Percentiles rank a stretch among this genome's conserved stretches.
Evolutionary conservation across 2,329 filamentous ascomycete species (phyloP).

Genomic region (Botryosphaeria agaves): DNA sequence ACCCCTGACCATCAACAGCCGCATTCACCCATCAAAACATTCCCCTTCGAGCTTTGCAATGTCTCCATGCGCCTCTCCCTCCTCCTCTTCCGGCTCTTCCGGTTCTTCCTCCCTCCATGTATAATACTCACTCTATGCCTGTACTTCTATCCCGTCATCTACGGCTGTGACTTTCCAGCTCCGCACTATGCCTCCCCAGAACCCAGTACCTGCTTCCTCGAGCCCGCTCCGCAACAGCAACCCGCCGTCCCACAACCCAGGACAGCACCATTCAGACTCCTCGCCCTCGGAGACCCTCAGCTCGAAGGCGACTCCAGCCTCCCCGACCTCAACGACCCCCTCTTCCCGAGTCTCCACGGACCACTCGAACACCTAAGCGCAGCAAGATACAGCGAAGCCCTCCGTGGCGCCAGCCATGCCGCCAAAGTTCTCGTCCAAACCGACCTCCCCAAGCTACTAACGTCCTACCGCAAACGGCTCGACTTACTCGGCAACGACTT

Average conservation of each 20-base stretch:
- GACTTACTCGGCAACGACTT: constrained; percentile 89
- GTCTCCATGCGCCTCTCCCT: constrained; percentile 31
- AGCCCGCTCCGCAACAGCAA: constrained; percentile 4
- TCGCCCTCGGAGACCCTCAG: constrained; percentile 82
- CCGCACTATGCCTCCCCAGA: constrained; percentile 6
- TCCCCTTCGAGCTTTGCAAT: no score
- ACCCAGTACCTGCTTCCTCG: no score
- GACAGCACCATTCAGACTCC: constrained; percentile 63
- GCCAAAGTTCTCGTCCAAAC: constrained; percentile 15
- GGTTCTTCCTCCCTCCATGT: constrained; percentile 45
- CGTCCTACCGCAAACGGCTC: constrained; percentile 57
- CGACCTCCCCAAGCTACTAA: constrained; percentile 50
- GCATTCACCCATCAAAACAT: no score
- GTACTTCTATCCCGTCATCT: constrained; percentile 73
- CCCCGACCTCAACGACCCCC: constrained; percentile 31
- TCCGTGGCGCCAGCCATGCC: constrained; percentile 5
- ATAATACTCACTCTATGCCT: constrained; percentile 58
- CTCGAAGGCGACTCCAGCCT: constrained; percentile 84
- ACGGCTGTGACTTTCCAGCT: constrained; percentile 60
- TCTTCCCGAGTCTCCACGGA: constrained; percentile 19
- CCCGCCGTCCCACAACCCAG: constrained; percentile 4
- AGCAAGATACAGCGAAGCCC: neutral
- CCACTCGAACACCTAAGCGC: neutral
- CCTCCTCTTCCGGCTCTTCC: constrained; percentile 26
- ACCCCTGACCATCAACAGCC: no score